Conservation (phyloP, 768 basidiomycete genomes). For the Auriculariales sp. region DNA sequence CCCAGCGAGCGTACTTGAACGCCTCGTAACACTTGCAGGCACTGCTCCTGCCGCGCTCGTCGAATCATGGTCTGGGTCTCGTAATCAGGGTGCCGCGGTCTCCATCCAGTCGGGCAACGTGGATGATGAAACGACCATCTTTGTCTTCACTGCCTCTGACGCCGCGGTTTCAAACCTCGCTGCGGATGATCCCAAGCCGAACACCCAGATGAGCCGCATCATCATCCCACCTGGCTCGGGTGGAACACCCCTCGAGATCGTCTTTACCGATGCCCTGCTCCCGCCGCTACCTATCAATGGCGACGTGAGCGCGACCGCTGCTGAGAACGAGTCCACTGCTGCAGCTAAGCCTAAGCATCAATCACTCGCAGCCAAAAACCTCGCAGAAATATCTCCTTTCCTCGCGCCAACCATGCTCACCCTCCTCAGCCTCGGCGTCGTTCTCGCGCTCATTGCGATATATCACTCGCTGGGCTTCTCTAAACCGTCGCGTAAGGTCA, state of each 20-base stretch:
- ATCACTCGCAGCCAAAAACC: too few relatives aligned
- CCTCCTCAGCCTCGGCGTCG: neutral
- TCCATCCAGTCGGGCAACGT: neutral
- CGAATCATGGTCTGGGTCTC: neutral
- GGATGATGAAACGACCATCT: neutral
- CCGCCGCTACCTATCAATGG: neutral
- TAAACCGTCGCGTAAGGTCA: neutral
- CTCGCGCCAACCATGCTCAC: neutral
- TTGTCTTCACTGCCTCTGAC: neutral
- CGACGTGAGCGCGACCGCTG: neutral
- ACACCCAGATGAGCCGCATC: neutral
- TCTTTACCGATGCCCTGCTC: neutral
- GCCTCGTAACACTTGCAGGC: neutral
- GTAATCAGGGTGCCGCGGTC: neutral
- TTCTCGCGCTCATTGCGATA: neutral
- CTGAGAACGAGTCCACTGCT: neutral
- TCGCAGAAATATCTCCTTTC: neutral
- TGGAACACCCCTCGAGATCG: neutral
- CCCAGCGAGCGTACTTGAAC: neutral
- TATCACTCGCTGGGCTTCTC: neutral
- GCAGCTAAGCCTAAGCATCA: neutral
- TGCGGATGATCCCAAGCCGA: neutral
- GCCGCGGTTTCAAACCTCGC: neutral
- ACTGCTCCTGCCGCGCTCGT: neutral
- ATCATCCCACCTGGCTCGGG: neutral